Evolutionary conservation across 768 basidiomycete genomes (phyloP).

Genomic region (Amanita rimosa): DNA sequence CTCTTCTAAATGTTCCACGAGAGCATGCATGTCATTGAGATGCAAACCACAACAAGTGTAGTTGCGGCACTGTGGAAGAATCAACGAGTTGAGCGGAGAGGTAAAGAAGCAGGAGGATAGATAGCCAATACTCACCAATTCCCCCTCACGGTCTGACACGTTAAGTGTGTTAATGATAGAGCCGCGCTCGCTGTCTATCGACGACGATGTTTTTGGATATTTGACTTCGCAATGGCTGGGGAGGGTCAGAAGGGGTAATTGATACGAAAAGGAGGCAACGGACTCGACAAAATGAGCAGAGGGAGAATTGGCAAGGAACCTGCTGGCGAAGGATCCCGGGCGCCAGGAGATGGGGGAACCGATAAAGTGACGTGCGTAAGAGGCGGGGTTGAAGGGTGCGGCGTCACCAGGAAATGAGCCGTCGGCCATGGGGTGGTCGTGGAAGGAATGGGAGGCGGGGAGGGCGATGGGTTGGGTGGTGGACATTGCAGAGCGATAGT

Average conservation of each 20-base stretch:
- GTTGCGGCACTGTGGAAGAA: slow-evolving; percentile 54
- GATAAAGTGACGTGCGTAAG: slow-evolving; percentile 57
- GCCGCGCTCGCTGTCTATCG: slow-evolving; percentile 44
- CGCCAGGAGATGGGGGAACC: slow-evolving; percentile 69
- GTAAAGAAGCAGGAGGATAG: slow-evolving; percentile 13
- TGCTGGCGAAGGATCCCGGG: slow-evolving; percentile 50
- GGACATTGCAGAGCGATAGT: slow-evolving; percentile 10
- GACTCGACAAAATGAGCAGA: slow-evolving; percentile 61
- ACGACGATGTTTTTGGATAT: slow-evolving; percentile 29
- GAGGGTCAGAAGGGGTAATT: neutral
- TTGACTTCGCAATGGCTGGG: slow-evolving; percentile 21
- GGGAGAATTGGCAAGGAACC: slow-evolving; percentile 52
- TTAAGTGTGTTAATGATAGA: slow-evolving; percentile 56
- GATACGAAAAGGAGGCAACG: slow-evolving; percentile 15
- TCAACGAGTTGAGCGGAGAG: neutral
- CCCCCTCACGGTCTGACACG: slow-evolving; percentile 58
- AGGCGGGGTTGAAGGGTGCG: slow-evolving; percentile 52
- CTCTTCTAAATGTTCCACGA: slow-evolving; percentile 89
- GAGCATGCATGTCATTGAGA: slow-evolving; percentile 40
- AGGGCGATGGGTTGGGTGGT: slow-evolving; percentile 38
- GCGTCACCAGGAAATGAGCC: slow-evolving; percentile 39
- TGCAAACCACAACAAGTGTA: slow-evolving; percentile 85
- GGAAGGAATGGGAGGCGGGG: slow-evolving; percentile 15
- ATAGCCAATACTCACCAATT: slow-evolving; percentile 41
- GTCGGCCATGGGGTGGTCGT: slow-evolving; percentile 29